phyloP scores from a whole-genome alignment of 1,284 basidiomycete species.

The Boletellus dicymbophilus region DNA sequence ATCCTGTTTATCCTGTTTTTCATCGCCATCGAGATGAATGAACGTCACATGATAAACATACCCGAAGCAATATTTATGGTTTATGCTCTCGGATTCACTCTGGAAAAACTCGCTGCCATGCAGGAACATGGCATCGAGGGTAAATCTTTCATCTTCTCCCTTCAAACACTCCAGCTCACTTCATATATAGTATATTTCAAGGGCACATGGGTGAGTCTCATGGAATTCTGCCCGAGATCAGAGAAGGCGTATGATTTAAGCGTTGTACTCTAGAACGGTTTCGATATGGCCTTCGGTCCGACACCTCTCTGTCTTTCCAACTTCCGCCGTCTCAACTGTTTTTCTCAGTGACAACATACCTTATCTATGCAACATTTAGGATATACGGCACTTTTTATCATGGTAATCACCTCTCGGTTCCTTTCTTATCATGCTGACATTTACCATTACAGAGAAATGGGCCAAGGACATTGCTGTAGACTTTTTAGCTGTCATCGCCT shows the following conservation, averaged over 20 bases:
- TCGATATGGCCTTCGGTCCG: conserved; percentile 83
- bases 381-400: conserved; percentile 67
- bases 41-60: conserved; percentile 59
- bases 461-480: conserved; percentile 70
- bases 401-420: conserved; percentile 37
- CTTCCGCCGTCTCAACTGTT: conserved; percentile 11
- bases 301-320: conserved; percentile 9
- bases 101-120: conserved; percentile 93
- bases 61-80: conserved; percentile 78
- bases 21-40: conserved; percentile 76
- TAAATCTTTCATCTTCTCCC: conserved; percentile 19
- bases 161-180: conserved; percentile 26
- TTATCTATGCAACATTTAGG: conserved; percentile 73
- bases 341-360: conserved; percentile 69
- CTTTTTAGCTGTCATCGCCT: conserved; percentile 77
- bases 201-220: conserved; percentile 70
- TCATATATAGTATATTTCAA: conserved; percentile 69
- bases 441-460: conserved; percentile 50
- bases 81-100: conserved; percentile 84
- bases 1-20: conserved; percentile 84
- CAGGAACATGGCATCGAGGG: conserved; percentile 92
- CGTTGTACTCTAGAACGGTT: conserved; percentile 69
- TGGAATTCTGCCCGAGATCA: conserved; percentile 10
- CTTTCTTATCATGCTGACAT: conserved; percentile 6
- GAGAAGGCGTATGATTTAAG: conserved; percentile 22